Base-by-base conservation (phyloP, 1,284 basidiomycete genomes). In the Moesziomyces globuligerus region DNA sequence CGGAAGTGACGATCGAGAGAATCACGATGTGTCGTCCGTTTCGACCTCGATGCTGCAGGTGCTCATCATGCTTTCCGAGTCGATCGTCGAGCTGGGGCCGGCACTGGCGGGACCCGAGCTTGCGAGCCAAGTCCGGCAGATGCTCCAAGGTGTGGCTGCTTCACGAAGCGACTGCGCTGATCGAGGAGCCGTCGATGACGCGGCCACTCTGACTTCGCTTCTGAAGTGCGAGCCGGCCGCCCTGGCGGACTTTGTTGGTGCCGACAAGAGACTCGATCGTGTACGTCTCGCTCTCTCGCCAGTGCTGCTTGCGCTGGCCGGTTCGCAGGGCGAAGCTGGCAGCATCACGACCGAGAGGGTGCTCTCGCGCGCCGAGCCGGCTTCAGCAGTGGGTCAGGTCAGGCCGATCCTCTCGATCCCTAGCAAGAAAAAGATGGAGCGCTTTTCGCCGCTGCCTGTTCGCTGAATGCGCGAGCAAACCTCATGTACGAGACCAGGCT, bases 1-100 rank as follows among this genome's bases (percentile, higher is more conserved):
- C 3, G 37, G 26, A 9, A 26, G 7, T n/a, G 7, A 13, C 17
- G 23, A 34, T 13, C 32, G 4, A 13, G 17, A 5, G n/a, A 9
- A 15, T 15, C 20, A 18, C 40, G 21, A 29, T 32, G 15, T 34
- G 0, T 8, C 47, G 18, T 43, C 62, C 7, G 45, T 48, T 8
- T 69, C 66, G 25, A 17, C 38, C 3, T 28, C 38, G 20, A 37
- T 56, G 45, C 41, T 64, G n/a, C 36, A 41, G 15, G 49, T 54
- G 7, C 37, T 69, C 32, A 40, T 44, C 21, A 47, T 40, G n/a
- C 29, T 69, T 10, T 51, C 66, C 18, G 55, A 59, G 21, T 64
- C 59, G 7, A 53, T 69, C 13, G 48, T 64, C 13, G 49, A 59
- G 36, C 44, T 69, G 13, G 66, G 66, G 11, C 54, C 66, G 15